These are phyloP conservation scores for Ganoderma resinaceum DNA, from an alignment of 1,284 basidiomycete species.

Conservation along the genomic window DNA sequence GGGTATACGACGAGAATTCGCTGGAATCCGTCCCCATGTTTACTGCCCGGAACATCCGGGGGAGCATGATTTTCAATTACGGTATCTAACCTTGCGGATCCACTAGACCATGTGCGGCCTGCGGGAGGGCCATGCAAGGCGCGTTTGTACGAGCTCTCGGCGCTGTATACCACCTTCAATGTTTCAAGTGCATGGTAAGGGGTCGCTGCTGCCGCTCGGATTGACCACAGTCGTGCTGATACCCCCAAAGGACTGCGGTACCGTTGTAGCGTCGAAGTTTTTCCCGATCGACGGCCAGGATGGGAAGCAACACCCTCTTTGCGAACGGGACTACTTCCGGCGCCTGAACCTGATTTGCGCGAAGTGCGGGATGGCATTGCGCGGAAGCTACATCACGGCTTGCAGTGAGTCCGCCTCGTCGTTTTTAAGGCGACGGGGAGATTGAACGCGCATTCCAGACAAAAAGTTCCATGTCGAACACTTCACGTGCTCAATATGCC, in stretches of 20 bases:
- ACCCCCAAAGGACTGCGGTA: slow-evolving; percentile 85
- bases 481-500: slow-evolving; percentile 97
- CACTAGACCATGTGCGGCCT: slow-evolving; percentile 71
- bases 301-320: slow-evolving; percentile 90
- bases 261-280: slow-evolving; percentile 98
- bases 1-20: not conserved
- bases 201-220: slow-evolving; percentile 18
- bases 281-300: slow-evolving; percentile 94
- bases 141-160: slow-evolving; percentile 97
- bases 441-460: slow-evolving; percentile 56
- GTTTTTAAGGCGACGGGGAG: slow-evolving; percentile 26
- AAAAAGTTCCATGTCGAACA: slow-evolving; percentile 99
- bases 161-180: slow-evolving; percentile 94
- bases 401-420: slow-evolving; percentile 78
- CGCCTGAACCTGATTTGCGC: slow-evolving; percentile 96
- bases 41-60: not conserved
- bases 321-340: slow-evolving; percentile 98
- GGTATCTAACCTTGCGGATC: slow-evolving; percentile 28
- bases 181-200: slow-evolving; percentile 95
- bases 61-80: slow-evolving; percentile 15
- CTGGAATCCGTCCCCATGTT: not conserved
- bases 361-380: slow-evolving; percentile 92
- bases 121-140: slow-evolving; percentile 84
- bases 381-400: slow-evolving; percentile 99
- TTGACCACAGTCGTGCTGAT: slow-evolving; percentile 25